Conservation (phyloP, 345 rosid species). For the Hibiscus trionum region DNA sequence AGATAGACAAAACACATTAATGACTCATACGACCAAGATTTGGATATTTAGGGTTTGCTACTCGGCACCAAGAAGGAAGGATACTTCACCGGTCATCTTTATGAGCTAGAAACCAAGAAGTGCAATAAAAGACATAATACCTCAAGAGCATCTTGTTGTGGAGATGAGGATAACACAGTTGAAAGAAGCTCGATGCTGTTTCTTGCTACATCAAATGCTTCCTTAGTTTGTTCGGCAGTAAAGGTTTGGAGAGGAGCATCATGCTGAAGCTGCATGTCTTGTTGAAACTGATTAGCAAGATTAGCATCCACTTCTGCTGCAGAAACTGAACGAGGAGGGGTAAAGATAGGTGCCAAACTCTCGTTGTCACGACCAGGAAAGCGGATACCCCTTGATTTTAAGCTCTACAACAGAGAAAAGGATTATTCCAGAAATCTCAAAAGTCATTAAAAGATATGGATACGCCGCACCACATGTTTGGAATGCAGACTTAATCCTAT, state of each 20-base stretch:
- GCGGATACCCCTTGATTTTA: constrained; percentile 84
- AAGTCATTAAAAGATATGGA: neutral
- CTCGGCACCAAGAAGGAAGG: neutral
- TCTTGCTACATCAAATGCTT: constrained; percentile 90
- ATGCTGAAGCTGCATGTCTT: constrained; percentile 31
- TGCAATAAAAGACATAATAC: constrained; percentile 27
- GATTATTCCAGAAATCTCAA: constrained; percentile 2
- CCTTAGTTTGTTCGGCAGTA: constrained; percentile 79
- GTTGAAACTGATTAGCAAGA: constrained; percentile 37
- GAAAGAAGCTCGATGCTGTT: constrained; percentile 83
- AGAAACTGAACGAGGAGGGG: constrained; percentile 78
- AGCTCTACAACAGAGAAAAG: constrained; percentile 38
- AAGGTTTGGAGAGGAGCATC: constrained; percentile 51
- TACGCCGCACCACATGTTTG: neutral
- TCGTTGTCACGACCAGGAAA: constrained; percentile 97
- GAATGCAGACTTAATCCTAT: neutral
- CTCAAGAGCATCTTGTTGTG: constrained; percentile 68
- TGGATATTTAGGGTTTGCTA: neutral
- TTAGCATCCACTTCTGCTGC: constrained; percentile 45
- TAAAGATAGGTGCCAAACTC: constrained; percentile 92
- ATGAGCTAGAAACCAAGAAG: neutral
- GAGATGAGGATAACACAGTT: constrained; percentile 74
- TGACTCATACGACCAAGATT: neutral
- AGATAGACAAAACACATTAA: neutral
- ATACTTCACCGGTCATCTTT: neutral